phyloP scores from a whole-genome alignment of 1,139 yeast genomes.

The Lizanozyma gosingica region DNA sequence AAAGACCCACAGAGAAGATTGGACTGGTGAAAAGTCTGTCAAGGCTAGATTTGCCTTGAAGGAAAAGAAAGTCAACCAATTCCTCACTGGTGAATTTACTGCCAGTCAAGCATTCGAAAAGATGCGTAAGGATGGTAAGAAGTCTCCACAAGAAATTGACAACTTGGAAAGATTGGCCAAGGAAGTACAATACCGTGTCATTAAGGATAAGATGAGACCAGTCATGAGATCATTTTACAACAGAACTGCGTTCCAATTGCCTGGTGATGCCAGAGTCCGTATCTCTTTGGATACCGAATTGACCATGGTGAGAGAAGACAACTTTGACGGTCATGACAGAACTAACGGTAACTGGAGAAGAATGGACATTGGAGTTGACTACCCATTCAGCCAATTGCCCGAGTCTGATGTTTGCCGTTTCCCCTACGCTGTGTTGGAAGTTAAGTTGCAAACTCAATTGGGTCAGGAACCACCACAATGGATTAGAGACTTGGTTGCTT shows the following conservation, averaged over 20 bases:
- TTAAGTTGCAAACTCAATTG: slow-evolving; percentile 90
- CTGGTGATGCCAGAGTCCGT: slow-evolving; percentile 98
- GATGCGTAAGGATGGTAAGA: slow-evolving; percentile 87
- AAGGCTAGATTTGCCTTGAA: slow-evolving; percentile 91
- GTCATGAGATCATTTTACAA: slow-evolving; percentile 93
- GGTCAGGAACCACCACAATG: slow-evolving; percentile 98
- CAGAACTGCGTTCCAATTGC: slow-evolving; percentile 97
- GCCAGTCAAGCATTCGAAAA: slow-evolving; percentile 88
- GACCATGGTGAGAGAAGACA: slow-evolving; percentile 93
- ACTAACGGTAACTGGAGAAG: slow-evolving; percentile 95
- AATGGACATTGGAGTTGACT: slow-evolving; percentile 96
- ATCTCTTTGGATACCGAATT: slow-evolving; percentile 94
- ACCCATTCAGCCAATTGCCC: slow-evolving; percentile 81
- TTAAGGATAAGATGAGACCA: slow-evolving; percentile 81
- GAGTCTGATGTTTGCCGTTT: slow-evolving; percentile 83
- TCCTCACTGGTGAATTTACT: slow-evolving; percentile 74
- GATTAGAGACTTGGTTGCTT: slow-evolving; percentile 86
- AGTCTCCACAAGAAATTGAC: slow-evolving; percentile 78
- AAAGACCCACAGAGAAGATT: slow-evolving; percentile 96
- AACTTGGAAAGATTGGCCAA: slow-evolving; percentile 84
- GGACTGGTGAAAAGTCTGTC: slow-evolving; percentile 99
- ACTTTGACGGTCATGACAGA: slow-evolving; percentile 87
- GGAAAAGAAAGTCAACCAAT: slow-evolving; percentile 82
- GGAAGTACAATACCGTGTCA: slow-evolving; percentile 83
- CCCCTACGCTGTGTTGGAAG: slow-evolving; percentile 96